Conservation (phyloP, 345 rosid species). For the Aethionema arabicum region DNA sequence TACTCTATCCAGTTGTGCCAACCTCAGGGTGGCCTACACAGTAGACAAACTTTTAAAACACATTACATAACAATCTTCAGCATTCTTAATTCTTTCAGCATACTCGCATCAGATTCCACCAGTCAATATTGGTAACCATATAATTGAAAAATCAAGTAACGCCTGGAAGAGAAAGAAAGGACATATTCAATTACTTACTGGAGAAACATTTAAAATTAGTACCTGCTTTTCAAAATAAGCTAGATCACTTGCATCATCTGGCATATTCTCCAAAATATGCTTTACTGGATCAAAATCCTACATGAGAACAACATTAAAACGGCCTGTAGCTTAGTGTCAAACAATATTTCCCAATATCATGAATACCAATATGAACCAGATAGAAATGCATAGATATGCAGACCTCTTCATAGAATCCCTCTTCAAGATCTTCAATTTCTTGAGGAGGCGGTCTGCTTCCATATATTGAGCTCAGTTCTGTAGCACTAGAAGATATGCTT, state of each 20-base stretch:
- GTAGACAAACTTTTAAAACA: conserved; percentile 15
- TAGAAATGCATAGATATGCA: not conserved
- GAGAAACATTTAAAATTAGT: conserved; percentile 3
- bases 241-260: conserved; percentile 64
- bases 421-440: conserved; percentile 63
- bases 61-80: not conserved
- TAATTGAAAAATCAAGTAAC: not conserved
- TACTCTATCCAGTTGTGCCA: conserved; percentile 85
- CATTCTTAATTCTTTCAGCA: not conserved
- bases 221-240: conserved; percentile 91
- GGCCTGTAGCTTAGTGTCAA: not conserved
- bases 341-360: not conserved
- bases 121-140: not conserved
- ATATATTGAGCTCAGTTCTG: conserved; percentile 69
- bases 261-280: conserved; percentile 75
- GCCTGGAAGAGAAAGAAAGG: no score
- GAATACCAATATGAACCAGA: not conserved
- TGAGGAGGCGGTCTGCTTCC: conserved; percentile 64
- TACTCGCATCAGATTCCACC: not conserved
- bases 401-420: conserved; percentile 89
- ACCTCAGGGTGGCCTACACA: conserved; percentile 80
- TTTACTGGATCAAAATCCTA: conserved; percentile 92
- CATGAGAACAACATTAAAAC: conserved; percentile 24
- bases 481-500: conserved; percentile 75
- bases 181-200: not conserved